Evolutionary conservation across 768 basidiomycete genomes (phyloP), one percentile per base, ranked within the genome.

Genomic region (Lactarius pseudohatsudake): DNA sequence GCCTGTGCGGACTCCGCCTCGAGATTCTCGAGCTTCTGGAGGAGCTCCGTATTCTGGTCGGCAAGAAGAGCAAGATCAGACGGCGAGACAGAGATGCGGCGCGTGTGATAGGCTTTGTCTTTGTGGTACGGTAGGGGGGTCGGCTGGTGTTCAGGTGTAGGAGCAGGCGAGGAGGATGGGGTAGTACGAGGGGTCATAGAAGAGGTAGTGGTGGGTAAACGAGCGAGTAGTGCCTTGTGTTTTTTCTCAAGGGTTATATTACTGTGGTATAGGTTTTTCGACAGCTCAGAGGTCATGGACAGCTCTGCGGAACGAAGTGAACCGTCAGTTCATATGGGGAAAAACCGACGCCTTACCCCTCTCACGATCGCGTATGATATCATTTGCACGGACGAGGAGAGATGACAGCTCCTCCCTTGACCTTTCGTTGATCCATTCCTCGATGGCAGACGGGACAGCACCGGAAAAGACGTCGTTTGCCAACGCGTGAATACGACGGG

Each of bases 21-120:
- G 11, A 95, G 81, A 66, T 83, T 82, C 76, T 93, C 89, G 6
- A 95, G 81, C 69, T 92, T 91, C 30, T 81, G 77, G 4, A 91
- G 77, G 18, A 95, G 86, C 69, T 94, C 91, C 0, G 87, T 85
- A 71, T 95, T 95, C 76, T 95, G 92, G 72, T 92, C 90, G 0
- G 90, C 84, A 53, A 94, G 84, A 8, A 84, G 79, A 3, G 86
- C 84, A 32, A 94, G 81, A 65, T 92, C 91, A 18, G 82, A 77
- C 1, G 86, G 85, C 4, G 88, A 86, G 62, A 90, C 83, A 55
- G 89, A 86, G 54, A 89, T 81, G 59, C 84, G 81, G 41, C 82
- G 81, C 1, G 78, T 69, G 61, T 65, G 73, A 47, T 64, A 70
- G 78, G 80, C 18, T 61, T 57, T 63, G 68, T 72, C 18, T 62